phyloP scores from a whole-genome alignment of 2,329 filamentous ascomycete genomes.

The Diaporthe citri region DNA sequence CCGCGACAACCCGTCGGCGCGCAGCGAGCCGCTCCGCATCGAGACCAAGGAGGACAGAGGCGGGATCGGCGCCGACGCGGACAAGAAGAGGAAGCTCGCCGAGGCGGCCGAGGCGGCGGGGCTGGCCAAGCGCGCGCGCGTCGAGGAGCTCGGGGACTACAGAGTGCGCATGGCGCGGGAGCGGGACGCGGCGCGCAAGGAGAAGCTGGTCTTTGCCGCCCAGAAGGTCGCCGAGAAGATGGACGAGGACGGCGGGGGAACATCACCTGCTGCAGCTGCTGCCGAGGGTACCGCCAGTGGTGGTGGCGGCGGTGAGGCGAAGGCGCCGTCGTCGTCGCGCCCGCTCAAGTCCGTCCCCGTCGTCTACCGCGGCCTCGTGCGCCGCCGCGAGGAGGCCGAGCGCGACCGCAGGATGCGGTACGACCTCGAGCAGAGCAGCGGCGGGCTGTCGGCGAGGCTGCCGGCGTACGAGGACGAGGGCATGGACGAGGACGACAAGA shows the following conservation, averaged over 20 bases:
- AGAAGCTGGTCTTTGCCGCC: slow-evolving; percentile 79
- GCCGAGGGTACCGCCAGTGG: too few relatives aligned
- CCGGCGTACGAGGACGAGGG: slow-evolving; percentile 74
- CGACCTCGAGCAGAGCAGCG: slow-evolving; percentile 68
- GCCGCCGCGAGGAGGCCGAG: slow-evolving; percentile 77
- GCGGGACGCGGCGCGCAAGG: slow-evolving; percentile 74
- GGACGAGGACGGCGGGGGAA: slow-evolving; percentile 63
- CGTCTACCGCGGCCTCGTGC: slow-evolving; percentile 82
- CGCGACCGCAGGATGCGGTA: slow-evolving; percentile 74
- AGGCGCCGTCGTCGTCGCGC: slow-evolving; percentile 55
- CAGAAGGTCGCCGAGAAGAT: slow-evolving; percentile 87
- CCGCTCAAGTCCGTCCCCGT: slow-evolving; percentile 79
- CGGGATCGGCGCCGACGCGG: slow-evolving; percentile 86
- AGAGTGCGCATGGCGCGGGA: slow-evolving; percentile 78
- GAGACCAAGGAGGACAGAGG: slow-evolving; percentile 82
- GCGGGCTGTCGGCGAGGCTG: slow-evolving; percentile 66
- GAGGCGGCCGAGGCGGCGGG: slow-evolving; percentile 68
- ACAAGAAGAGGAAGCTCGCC: slow-evolving; percentile 81
- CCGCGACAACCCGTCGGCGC: slow-evolving; percentile 54
- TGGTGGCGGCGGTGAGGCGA: too few relatives aligned
- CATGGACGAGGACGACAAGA: slow-evolving; percentile 79
- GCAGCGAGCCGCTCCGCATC: slow-evolving; percentile 80
- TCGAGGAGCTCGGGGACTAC: slow-evolving; percentile 71
- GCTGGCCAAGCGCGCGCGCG: slow-evolving; percentile 68
- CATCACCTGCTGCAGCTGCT: slow-evolving; percentile 44